A percentile compares a stretch with the other conserved stretches of the same genome.
phyloP scores from a whole-genome alignment of 164 flowering plant species.

The Brasenia schreberi region DNA sequence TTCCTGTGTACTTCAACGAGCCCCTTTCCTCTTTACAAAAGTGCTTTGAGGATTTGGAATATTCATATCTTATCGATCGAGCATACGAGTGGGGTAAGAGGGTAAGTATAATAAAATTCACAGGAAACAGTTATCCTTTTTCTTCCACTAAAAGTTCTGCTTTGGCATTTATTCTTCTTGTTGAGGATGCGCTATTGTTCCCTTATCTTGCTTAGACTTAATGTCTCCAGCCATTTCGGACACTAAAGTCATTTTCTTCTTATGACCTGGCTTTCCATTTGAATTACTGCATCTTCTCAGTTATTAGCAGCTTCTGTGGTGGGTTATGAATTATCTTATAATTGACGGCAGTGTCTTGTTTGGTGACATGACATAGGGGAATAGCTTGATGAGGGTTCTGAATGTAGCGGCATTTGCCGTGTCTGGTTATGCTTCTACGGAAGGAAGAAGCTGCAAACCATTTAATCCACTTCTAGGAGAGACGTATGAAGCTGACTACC shows the following conservation, averaged over 20 bases:
- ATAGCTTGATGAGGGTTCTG: conserved; percentile 34
- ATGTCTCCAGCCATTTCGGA: no score
- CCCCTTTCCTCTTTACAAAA: conserved; percentile 1
- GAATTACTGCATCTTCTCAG: background rate
- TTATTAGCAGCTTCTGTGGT: no score
- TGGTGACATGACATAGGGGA: conserved; percentile 17
- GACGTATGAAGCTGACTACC: conserved; percentile 44
- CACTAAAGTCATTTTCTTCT: no score
- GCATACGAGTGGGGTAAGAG: conserved; percentile 23
- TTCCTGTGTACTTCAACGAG: conserved; percentile 1
- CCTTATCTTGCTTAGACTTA: no score
- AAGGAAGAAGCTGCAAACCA: conserved; percentile 39
- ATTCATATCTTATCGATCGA: conserved; percentile 22
- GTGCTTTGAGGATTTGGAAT: conserved; percentile 16
- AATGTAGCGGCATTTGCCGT: conserved; percentile 46
- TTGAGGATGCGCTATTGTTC: no score
- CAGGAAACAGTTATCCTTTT: no score
- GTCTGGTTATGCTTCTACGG: conserved; percentile 44
- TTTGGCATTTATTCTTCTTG: no score
- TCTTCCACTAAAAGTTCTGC: no score
- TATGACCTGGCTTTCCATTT: no score
- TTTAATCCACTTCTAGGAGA: conserved; percentile 46
- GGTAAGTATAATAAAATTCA: conserved; percentile 6
- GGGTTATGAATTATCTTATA: no score
- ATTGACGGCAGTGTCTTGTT: background rate